Evolutionary conservation across 1,284 basidiomycete genomes (phyloP), one percentile per base, ranked within the genome.

Genomic region (Erythrobasidium hasegawianum): DNA sequence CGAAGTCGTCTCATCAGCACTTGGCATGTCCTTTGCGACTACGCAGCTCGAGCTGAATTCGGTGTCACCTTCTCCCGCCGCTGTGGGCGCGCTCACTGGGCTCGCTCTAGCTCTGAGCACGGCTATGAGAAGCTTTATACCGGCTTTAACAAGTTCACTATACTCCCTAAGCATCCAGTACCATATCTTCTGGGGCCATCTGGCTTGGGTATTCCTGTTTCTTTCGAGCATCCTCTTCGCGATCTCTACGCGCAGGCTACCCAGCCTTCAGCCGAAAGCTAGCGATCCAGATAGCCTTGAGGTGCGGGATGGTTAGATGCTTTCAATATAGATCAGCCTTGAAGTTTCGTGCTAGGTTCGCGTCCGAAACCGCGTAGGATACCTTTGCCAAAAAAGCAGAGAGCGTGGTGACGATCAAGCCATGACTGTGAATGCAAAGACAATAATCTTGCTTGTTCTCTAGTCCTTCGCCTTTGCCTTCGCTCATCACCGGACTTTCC

Each of bases 41-140:
- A 18, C n/a, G 5, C 43, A 47, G 43, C 43, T 73, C 16, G 56
- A 45, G 47, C 58, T 73, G 14, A 65, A 72, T 41, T 71, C 72
- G 55, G 62, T 65, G 16, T 67, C 61, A n/a, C 64, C 72, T 1
- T 68, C 70, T 11, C 71, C 72, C 10, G 67, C 55, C 9, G 68
- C 72, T 2, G 59, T 71, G 24, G 70, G 71, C 29, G 69, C 68
- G 1, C 68, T 73, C 22, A 73, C 5, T 14, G 43, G 43, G 16
- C 16, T 47, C 8, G 43, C n/a, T 47, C n/a, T 18, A 14, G 43
- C 22, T 5, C 16, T 24, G n/a, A 18, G 43, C 14, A 24, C 43
- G 5, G 43, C 22, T 14, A 59, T 73, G 20, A 71, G 70, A 0
- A 62, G 73, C 7, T 69, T 68, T 54, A 14, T 24, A 22, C 20